Base-by-base conservation (phyloP, 805 yeast genomes). In the Pichia californica region DNA sequence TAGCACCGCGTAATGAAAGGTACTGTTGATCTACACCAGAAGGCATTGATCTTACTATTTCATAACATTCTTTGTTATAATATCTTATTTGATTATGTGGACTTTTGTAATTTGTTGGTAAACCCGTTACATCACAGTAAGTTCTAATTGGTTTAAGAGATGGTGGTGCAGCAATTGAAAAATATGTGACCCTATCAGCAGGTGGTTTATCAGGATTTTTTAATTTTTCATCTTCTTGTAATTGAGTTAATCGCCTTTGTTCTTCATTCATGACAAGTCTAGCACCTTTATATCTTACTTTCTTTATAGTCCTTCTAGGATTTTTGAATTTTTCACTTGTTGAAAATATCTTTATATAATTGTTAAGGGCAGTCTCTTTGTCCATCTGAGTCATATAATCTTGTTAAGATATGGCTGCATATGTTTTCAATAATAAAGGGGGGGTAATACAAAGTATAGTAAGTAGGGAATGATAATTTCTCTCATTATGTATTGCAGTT, bases 1-100 rank as follows among this genome's bases (percentile, higher is more conserved):
- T 85, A 31, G 96, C 98, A 41, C 85, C 87, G 53, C 98, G 73
- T 47, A 91, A 68, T 51, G 84, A 84, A 57, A 91, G 69, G 59
- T 88, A 91, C 62, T 88, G 94, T 64, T 91, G 98, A 63, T 91
- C 97, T 25, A 84, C 83, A 20, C 96, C 96, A 3, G 94, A 86
- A 1, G 88, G 82, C 79, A 91, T 77, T 49, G 78, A 77, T 59
- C 79, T 78, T 29, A 87, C 83, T 29, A 83, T 70, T 38, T 81
- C 85, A 61, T 78, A 89, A 26, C 91, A 81, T 62, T 91, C 97
- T 40, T 79, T 79, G 59, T 91, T 83, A 62, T 85, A 79, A 61
- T 79, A 91, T 44, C 96, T 69, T 41, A 91, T 66, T 33, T 83
- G 83, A 54, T 78, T 83, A 21, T 81, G 71, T 0, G 93, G 93